Evolutionary conservation across 108 stramenopile species (phyloP).

Genomic region (Parmales sp.): DNA sequence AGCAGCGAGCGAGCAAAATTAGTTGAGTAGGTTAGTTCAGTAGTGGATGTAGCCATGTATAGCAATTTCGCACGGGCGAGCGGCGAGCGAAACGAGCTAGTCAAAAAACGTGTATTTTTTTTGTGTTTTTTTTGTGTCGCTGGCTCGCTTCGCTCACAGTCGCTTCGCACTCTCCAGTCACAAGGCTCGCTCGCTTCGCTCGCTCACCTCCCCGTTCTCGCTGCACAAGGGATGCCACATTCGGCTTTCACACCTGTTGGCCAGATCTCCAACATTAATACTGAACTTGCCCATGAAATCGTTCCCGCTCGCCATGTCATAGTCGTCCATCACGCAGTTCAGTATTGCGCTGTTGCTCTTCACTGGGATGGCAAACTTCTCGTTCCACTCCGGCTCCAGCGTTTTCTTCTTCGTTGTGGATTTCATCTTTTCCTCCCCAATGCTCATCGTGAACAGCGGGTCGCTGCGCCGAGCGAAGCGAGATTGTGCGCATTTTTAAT

Average conservation of each 20-base stretch:
- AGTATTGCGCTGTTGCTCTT: neutral
- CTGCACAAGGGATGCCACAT: neutral
- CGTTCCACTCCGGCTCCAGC: neutral
- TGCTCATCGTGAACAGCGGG: neutral
- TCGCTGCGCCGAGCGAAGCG: too few relatives aligned
- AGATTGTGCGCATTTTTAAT: too few relatives aligned
- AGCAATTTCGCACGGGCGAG: too few relatives aligned
- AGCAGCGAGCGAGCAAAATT: neutral
- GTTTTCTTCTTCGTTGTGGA: constrained; percentile 8
- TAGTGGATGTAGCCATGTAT: too few relatives aligned
- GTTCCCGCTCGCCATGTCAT: constrained; percentile 6
- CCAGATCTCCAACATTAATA: neutral
- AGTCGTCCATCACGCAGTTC: constrained; percentile 7
- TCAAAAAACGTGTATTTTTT: neutral
- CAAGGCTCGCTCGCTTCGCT: neutral
- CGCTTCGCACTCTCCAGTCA: neutral
- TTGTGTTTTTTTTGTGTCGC: neutral
- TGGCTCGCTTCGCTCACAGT: neutral
- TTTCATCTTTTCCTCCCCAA: neutral
- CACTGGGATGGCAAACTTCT: neutral
- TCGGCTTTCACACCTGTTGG: neutral
- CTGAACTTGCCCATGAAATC: constrained; percentile 9
- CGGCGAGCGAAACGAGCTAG: too few relatives aligned
- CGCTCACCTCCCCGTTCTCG: constrained; percentile 3
- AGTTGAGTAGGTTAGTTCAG: neutral